A percentile compares a stretch with the other conserved stretches of the same genome.
These are phyloP conservation scores for Sorghum bicolor DNA, from an alignment of 176 grass and related monocot species.

Conservation along the genomic window DNA sequence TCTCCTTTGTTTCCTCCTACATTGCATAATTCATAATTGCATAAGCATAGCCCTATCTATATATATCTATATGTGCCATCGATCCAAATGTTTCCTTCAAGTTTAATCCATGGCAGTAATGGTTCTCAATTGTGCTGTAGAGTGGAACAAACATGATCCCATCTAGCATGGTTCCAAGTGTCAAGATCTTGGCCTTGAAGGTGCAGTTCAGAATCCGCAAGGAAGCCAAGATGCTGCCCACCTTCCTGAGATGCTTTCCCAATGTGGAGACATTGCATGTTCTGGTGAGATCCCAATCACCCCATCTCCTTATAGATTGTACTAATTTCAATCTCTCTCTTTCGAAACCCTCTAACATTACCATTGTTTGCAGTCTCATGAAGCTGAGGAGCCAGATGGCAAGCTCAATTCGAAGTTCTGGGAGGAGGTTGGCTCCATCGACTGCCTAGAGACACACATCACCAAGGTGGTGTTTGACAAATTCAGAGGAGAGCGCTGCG, in stretches of 20 bases:
- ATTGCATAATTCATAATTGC: background rate
- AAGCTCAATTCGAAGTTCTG: constrained; percentile 52
- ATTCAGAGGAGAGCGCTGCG: constrained; percentile 25
- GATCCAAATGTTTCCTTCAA: background rate
- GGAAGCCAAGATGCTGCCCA: constrained; percentile 19
- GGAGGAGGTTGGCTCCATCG: constrained; percentile 25
- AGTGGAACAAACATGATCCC: constrained; percentile 4
- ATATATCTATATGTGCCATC: background rate
- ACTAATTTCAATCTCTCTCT: background rate
- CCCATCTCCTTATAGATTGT: background rate
- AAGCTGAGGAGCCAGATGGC: constrained; percentile 25
- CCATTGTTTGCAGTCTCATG: constrained; percentile 22
- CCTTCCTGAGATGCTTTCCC: constrained; percentile 45
- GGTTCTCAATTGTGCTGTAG: constrained; percentile 13
- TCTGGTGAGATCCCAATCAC: background rate
- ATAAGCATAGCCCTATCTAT: background rate
- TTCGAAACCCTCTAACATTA: background rate
- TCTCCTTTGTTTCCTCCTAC: background rate
- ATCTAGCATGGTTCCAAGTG: constrained; percentile 23
- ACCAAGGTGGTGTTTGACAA: constrained; percentile 35
- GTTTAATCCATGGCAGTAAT: background rate
- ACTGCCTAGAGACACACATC: constrained; percentile 25
- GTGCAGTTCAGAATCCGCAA: constrained; percentile 17
- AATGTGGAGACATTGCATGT: constrained; percentile 33
- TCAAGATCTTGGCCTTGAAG: constrained; percentile 37